Conservation (phyloP, 106 monocot species). For the Dioscorea dumetorum region DNA sequence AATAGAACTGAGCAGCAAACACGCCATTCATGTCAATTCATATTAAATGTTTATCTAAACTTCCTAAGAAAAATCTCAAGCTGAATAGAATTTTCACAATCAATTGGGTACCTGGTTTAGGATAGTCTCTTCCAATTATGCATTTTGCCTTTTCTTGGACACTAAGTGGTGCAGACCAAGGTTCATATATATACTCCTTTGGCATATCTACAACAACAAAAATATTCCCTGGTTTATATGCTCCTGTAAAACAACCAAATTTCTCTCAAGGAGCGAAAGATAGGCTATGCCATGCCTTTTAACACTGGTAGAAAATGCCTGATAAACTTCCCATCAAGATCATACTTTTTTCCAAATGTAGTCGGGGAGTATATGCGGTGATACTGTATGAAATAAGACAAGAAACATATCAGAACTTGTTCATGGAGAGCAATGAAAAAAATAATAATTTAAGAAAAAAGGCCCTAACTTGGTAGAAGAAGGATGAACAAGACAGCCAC, state of each 20-base stretch:
- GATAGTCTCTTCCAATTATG: slow-evolving; percentile 81
- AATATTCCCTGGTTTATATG: not conserved
- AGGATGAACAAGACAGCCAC: slow-evolving; percentile 78
- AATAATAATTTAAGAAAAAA: not conserved
- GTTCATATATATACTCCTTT: slow-evolving; percentile 87
- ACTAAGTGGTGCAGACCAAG: slow-evolving; percentile 81
- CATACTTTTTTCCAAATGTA: slow-evolving; percentile 87
- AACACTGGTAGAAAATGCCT: too few relatives aligned
- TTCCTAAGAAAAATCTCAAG: not conserved
- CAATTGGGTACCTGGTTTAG: slow-evolving; percentile 51
- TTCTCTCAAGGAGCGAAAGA: not conserved
- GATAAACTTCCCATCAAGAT: slow-evolving; percentile 71
- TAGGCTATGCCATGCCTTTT: slow-evolving; percentile 17
- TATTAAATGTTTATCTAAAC: not conserved
- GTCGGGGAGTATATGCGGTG: slow-evolving; percentile 79
- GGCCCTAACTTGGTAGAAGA: slow-evolving; percentile 51
- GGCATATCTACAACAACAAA: slow-evolving; percentile 58
- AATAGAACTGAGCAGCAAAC: too few relatives aligned
- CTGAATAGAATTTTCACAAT: not conserved
- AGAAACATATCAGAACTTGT: not conserved
- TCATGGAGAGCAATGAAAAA: too few relatives aligned
- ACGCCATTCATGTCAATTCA: not conserved
- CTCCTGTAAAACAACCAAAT: not conserved
- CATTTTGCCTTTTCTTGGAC: slow-evolving; percentile 76
- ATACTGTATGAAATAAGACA: slow-evolving; percentile 37